Evolutionary conservation across 1,139 yeast genomes (phyloP).

Genomic region (Debaryomycetaceae sp.): DNA sequence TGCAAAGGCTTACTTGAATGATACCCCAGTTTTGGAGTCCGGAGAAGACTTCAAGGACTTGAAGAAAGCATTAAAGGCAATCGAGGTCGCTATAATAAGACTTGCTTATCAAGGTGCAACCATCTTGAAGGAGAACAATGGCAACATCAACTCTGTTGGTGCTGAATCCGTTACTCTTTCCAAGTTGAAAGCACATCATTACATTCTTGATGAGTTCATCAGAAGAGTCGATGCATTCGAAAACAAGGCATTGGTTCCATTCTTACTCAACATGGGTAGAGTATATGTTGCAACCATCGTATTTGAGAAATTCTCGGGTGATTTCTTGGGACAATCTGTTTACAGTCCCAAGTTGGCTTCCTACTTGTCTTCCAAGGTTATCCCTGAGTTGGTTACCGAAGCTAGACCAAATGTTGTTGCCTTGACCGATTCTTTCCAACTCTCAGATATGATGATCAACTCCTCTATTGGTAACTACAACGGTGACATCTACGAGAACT

Average conservation of each 20-base stretch:
- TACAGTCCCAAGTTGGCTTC: constrained; percentile 32
- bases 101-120: constrained; percentile 30
- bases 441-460: constrained; percentile 80
- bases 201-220: constrained; percentile 30
- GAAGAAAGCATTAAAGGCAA: constrained; percentile 32
- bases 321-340: constrained; percentile 38
- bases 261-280: constrained; percentile 25
- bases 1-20: constrained; percentile 23
- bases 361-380: constrained; percentile 27
- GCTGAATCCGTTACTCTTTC: constrained; percentile 58
- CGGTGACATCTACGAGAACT: constrained; percentile 85
- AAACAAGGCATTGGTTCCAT: constrained; percentile 20
- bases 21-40: constrained; percentile 24
- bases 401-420: constrained; percentile 74
- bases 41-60: constrained; percentile 29
- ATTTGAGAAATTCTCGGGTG: constrained; percentile 36
- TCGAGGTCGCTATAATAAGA: constrained; percentile 45
- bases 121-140: constrained; percentile 27
- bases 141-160: constrained; percentile 49
- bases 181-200: constrained; percentile 47
- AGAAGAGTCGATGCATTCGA: constrained; percentile 21
- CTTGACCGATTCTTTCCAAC: constrained; percentile 85
- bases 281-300: constrained; percentile 29
- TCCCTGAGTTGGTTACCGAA: constrained; percentile 34
- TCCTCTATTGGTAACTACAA: constrained; percentile 81